Base-by-base conservation (phyloP, 345 rosid species). In the Conringia planisiliqua region DNA sequence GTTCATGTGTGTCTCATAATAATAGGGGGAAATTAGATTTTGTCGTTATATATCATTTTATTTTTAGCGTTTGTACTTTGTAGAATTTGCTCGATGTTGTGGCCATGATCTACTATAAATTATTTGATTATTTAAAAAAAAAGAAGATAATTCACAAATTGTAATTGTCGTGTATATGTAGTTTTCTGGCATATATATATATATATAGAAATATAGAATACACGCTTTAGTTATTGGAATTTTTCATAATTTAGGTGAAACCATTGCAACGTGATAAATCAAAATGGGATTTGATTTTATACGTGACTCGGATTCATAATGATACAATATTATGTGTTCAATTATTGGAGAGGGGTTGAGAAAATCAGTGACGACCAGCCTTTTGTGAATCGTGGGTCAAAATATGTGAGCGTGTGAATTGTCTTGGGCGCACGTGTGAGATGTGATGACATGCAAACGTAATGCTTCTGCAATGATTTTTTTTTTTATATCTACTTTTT, bases 361-460 rank as follows among this genome's bases (percentile, higher is more conserved):
- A 71, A 73, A 55, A 22, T 65, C 7, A 33, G 50, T 48, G 64
- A 60, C 36, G 29, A 68, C 22, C 39, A 68, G 47, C 71, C 10
- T 56, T 67, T 66, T 36, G 55, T 51, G 26, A 52, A 52, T n/a
- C 56, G 76, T 65, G 72, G 72, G 67, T 77, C 71, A 64, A 57
- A 27, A 35, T 32, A 10, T 38, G 33, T 43, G 76, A 10, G 62
- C 80, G 67, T 77, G 67, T 64, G 61, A 65, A 20, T 24, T 64
- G 27, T 63, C 20, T 16, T 44, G 36, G 20, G 38, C 51, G 10
- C 68, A 71, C 62, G 80, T 77, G 44, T n/a, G 62, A 33, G 39
- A 43, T 62, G 32, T 65, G 80, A 77, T 71, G 80, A 56, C 35
- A 77, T 77, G 80, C 80, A 46, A 14, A 77, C 80, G 80, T 71